Base-by-base conservation (phyloP, 1,284 basidiomycete species). In the Leucoagaricus sp. region DNA sequence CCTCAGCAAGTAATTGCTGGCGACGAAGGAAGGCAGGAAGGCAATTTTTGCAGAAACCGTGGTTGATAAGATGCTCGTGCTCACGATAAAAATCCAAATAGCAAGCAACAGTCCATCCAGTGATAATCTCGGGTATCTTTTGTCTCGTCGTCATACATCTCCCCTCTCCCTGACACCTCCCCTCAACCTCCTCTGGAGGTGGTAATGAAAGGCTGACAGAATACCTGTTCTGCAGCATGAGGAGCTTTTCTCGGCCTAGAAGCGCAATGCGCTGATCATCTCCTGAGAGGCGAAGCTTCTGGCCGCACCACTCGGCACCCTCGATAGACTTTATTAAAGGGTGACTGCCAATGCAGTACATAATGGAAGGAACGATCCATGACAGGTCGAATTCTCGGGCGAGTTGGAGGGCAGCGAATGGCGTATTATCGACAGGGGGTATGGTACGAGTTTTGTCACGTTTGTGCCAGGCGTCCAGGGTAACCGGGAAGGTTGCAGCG, bases 321-420 rank as follows among this genome's bases (percentile, higher is more conserved):
- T 72, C 68, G 15, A 71, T 62, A 1, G 67, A 70, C 55, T 72
- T 71, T 46, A 63, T 65, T 36, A 72, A 60, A 5, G 71, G 67
- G 55, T 72, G 71, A 50, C 63, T 70, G 60, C 66, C 65, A 31
- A 72, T 65, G 60, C 72, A 73, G 54, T 72, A 72, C 28, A 70
- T 60, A 41, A 71, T 66, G 8, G 64, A 49, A 2, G 72, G 72
- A 6, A 73, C 59, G 10, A 73, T 55, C 68, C 68, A 72, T 10
- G 58, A 59, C 23, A 74, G 57, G 25, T 66, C 64, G 42, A 72
- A 67, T 55, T 69, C 66, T 8, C 67, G 59, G 2, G 70, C 71
- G 21, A 73, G 47, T 13, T 63, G 59, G 41, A 72, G 63, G 4
- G 67, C 67, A 29, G 64, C 70, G 54, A 74, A 74, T 2, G 72